These are phyloP conservation scores for Symbiodinium natans DNA, from an alignment of 73 alveolate genomes.

Conservation along the genomic window DNA sequence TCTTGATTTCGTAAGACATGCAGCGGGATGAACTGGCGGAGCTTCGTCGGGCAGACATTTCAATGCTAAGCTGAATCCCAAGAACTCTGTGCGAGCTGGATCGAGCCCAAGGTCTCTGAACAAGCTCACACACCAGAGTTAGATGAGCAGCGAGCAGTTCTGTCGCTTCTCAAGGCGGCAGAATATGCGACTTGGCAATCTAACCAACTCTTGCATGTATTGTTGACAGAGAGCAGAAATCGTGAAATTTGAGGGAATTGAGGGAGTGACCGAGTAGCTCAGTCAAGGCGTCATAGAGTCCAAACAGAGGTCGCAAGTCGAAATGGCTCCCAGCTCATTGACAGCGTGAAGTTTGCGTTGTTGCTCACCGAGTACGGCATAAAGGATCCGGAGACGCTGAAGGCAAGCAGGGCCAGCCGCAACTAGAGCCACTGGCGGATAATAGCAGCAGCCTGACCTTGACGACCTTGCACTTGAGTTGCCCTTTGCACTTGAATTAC, in stretches of 20 bases:
- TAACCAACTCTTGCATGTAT: too few relatives aligned
- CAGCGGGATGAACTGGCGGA: too few relatives aligned
- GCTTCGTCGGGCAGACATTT: too few relatives aligned
- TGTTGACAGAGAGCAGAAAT: too few relatives aligned
- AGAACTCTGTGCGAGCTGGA: too few relatives aligned
- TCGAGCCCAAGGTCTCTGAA: not conserved
- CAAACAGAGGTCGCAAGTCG: not conserved
- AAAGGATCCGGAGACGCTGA: constrained; percentile 60
- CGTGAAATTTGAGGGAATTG: too few relatives aligned
- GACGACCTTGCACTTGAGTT: too few relatives aligned
- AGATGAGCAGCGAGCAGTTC: constrained; percentile 63
- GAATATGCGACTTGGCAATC: constrained; percentile 20
- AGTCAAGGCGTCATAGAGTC: too few relatives aligned
- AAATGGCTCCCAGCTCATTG: not conserved
- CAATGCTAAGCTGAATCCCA: too few relatives aligned
- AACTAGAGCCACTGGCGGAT: not conserved
- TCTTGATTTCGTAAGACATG: too few relatives aligned
- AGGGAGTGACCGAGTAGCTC: too few relatives aligned
- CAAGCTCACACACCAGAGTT: not conserved
- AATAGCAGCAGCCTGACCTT: not conserved
- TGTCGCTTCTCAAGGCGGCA: constrained; percentile 50
- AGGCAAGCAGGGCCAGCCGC: not conserved
- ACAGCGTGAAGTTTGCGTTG: constrained; percentile 31
- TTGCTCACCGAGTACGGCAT: constrained; percentile 24
- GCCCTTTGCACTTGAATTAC: too few relatives aligned